phyloP scores from a whole-genome alignment of 2,329 filamentous ascomycete species.

The Monilinia laxa region DNA sequence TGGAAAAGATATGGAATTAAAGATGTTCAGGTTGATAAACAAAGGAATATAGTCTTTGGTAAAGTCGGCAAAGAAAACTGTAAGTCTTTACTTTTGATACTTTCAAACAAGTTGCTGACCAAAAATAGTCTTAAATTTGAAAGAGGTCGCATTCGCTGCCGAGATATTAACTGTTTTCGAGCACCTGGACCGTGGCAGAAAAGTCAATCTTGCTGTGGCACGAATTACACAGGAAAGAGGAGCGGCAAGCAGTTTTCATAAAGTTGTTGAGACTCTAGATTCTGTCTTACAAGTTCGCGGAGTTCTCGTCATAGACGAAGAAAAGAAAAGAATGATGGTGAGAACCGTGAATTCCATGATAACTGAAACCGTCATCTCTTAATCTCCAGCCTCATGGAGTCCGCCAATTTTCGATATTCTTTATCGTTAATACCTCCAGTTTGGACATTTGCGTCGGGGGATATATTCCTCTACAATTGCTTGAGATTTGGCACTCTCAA shows the following conservation, averaged over 20 bases:
- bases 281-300: constrained; percentile 63
- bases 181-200: constrained; percentile 67
- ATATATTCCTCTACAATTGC: neutral
- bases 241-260: constrained; percentile 86
- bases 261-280: constrained; percentile 75
- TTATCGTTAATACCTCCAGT: neutral
- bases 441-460: constrained; percentile 13
- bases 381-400: neutral
- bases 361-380: neutral
- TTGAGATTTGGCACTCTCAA: constrained; percentile 15
- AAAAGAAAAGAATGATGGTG: constrained; percentile 71
- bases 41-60: constrained; percentile 75
- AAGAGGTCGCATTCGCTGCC: constrained; percentile 82
- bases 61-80: constrained; percentile 75
- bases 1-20: constrained; percentile 63
- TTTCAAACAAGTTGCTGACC: constrained; percentile 27
- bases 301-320: constrained; percentile 67
- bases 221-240: constrained; percentile 88
- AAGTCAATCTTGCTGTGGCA: constrained; percentile 73
- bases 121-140: constrained; percentile 69
- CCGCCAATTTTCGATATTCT: constrained; percentile 4
- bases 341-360: constrained; percentile 51
- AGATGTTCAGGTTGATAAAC: constrained; percentile 75
- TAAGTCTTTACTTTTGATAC: constrained; percentile 48
- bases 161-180: constrained; percentile 75